Conservation (phyloP, 306 rosid genomes). For the Casuarina equisetifolia region DNA sequence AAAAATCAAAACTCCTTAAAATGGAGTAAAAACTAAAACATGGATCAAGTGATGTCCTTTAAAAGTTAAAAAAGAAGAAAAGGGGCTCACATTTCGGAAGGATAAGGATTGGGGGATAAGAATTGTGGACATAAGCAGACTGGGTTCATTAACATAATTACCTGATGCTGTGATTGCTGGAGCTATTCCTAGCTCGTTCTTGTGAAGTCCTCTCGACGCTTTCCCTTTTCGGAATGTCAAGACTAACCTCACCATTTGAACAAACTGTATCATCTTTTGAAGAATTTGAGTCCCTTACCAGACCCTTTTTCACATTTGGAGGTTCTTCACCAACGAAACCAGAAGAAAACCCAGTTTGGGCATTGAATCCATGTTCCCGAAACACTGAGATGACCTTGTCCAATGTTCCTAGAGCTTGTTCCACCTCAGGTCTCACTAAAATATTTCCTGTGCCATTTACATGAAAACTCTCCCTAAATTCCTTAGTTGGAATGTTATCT, state of each 20-base stretch:
- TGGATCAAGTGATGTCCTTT: neutral
- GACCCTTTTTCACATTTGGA: conserved; percentile 29
- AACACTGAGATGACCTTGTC: conserved; percentile 64
- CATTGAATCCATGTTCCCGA: conserved; percentile 41
- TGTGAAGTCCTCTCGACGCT: conserved; percentile 29
- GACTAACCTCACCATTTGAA: conserved; percentile 24
- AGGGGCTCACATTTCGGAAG: neutral
- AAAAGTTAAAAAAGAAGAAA: neutral
- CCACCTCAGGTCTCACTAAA: conserved; percentile 60
- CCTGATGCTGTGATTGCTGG: conserved; percentile 50
- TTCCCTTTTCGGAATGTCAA: conserved; percentile 31
- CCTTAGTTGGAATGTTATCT: conserved; percentile 21
- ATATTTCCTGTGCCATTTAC: conserved; percentile 36
- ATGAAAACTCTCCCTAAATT: conserved; percentile 25
- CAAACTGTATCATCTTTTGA: conserved; percentile 25
- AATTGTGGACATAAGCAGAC: neutral
- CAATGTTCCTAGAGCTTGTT: conserved; percentile 70
- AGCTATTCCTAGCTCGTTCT: conserved; percentile 28
- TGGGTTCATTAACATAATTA: conserved; percentile 12
- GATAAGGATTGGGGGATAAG: neutral
- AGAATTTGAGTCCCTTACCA: conserved; percentile 27
- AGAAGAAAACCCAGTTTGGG: conserved; percentile 35
- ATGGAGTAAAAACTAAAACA: neutral
- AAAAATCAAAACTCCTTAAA: neutral
- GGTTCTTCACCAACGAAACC: conserved; percentile 30